A percentile compares a stretch with the other conserved stretches of the same genome.
phyloP scores from a whole-genome alignment of 495 filamentous ascomycete genomes.

The Talaromyces wortmannii region DNA sequence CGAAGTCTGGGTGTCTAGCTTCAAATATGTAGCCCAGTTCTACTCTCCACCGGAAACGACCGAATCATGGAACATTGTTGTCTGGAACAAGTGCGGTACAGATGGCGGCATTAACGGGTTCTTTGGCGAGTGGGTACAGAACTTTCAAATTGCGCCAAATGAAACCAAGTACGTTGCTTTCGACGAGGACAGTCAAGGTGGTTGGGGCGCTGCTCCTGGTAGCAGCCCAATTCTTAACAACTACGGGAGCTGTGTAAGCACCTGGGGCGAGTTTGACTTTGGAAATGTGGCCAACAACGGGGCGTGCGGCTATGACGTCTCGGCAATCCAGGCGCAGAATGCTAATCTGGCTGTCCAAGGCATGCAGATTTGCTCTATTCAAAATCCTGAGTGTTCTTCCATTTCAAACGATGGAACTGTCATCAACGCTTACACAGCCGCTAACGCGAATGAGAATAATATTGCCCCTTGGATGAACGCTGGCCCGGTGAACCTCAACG shows the following conservation, averaged over 20 bases:
- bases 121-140: conserved; percentile 31
- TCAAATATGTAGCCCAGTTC: conserved; percentile 40
- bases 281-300: conserved; percentile 37
- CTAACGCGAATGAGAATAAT: conserved; percentile 15
- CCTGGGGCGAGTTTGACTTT: conserved; percentile 52
- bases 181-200: conserved; percentile 34
- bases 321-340: conserved; percentile 37
- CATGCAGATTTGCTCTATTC: conserved; percentile 31
- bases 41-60: conserved; percentile 19
- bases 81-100: conserved; percentile 48
- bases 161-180: conserved; percentile 40
- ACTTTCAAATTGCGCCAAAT: conserved; percentile 27
- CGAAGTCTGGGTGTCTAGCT: conserved; percentile 23
- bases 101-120: conserved; percentile 29
- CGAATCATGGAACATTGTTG: conserved; percentile 30
- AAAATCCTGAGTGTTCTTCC: conserved; percentile 25
- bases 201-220: conserved; percentile 28
- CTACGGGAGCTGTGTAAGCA: conserved; percentile 31
- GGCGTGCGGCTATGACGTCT: conserved; percentile 46
- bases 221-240: conserved; percentile 16
- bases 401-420: conserved; percentile 20
- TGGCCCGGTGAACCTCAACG: neutral
- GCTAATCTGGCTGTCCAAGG: conserved; percentile 25
- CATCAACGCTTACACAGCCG: conserved; percentile 27
- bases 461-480: conserved; percentile 10